phyloP scores from a whole-genome alignment of 768 basidiomycete species.

The Termitomyces sp. region DNA sequence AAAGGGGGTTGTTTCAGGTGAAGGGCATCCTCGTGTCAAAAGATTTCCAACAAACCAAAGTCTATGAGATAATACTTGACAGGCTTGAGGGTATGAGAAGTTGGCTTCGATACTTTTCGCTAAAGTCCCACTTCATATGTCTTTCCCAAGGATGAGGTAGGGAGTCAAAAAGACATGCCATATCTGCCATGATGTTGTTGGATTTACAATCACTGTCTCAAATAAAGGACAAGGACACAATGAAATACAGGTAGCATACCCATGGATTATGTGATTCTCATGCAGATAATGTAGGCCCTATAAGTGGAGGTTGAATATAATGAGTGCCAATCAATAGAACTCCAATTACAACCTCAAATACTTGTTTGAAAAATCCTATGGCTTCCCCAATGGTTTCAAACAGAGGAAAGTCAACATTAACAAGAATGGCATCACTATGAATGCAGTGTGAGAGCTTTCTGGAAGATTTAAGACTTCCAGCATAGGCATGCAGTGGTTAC shows the following conservation, averaged over 20 bases:
- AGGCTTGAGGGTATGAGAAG: too few relatives aligned
- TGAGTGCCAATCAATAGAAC: constrained; percentile 9
- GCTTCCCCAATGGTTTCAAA: constrained; percentile 23
- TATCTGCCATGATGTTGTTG: constrained; percentile 16
- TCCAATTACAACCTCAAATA: constrained; percentile 21
- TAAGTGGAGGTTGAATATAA: background rate
- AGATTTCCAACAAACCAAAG: too few relatives aligned
- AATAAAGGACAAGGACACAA: background rate
- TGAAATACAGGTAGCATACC: constrained; percentile 15
- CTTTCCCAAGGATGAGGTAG: constrained; percentile 6
- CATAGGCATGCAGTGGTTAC: constrained; percentile 11
- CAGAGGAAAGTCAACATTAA: constrained; percentile 8
- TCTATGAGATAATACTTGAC: too few relatives aligned
- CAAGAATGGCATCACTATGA: constrained; percentile 22
- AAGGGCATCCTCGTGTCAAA: too few relatives aligned
- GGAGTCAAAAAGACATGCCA: background rate
- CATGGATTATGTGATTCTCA: constrained; percentile 22
- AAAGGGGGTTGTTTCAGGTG: too few relatives aligned
- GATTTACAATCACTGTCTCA: constrained; percentile 10
- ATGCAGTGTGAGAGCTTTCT: background rate
- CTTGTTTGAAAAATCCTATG: constrained; percentile 25
- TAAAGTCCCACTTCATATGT: background rate
- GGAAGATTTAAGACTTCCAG: constrained; percentile 2
- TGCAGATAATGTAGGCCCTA: constrained; percentile 31
- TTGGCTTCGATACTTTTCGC: too few relatives aligned